These are phyloP conservation scores for Arctium minus DNA, from an alignment of 129 eudicot species.

Conservation along the genomic window DNA sequence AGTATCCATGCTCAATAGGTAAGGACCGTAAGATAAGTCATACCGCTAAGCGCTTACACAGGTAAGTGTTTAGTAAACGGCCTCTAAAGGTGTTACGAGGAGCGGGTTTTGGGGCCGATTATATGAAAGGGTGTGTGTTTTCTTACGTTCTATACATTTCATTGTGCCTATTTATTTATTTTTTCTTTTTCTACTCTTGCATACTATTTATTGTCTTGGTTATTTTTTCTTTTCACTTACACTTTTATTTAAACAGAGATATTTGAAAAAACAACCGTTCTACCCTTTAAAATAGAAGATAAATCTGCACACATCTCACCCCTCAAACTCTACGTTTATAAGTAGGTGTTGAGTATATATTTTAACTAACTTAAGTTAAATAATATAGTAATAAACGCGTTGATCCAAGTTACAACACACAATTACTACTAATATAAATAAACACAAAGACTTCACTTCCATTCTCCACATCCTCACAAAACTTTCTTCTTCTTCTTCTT, in stretches of 20 bases:
- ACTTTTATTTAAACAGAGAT: too few species aligned
- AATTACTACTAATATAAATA: constrained; percentile 21
- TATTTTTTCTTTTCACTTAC: background rate
- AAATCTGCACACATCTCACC: background rate
- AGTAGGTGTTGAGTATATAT: background rate
- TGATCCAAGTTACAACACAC: constrained; percentile 14
- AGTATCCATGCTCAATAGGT: too few species aligned
- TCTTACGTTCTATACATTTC: too few species aligned
- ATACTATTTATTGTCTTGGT: background rate
- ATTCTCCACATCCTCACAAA: constrained; percentile 4
- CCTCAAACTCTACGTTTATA: background rate
- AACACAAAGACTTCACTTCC: constrained; percentile 16
- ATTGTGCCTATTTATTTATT: too few species aligned
- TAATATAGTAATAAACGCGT: constrained; percentile 10
- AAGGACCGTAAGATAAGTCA: too few species aligned
- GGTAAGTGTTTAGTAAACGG: too few species aligned
- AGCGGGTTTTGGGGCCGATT: too few species aligned
- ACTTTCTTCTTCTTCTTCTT: background rate
- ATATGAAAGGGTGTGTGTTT: too few species aligned
- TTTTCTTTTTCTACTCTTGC: too few species aligned
- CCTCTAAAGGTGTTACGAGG: too few species aligned
- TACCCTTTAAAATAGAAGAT: background rate
- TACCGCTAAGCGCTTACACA: too few species aligned
- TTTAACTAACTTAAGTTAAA: background rate
- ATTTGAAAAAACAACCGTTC: background rate